Evolutionary conservation across 2,329 filamentous ascomycete species (phyloP), one percentile per base, ranked within the genome.

Genomic region (Cucurbitaria berberidis): DNA sequence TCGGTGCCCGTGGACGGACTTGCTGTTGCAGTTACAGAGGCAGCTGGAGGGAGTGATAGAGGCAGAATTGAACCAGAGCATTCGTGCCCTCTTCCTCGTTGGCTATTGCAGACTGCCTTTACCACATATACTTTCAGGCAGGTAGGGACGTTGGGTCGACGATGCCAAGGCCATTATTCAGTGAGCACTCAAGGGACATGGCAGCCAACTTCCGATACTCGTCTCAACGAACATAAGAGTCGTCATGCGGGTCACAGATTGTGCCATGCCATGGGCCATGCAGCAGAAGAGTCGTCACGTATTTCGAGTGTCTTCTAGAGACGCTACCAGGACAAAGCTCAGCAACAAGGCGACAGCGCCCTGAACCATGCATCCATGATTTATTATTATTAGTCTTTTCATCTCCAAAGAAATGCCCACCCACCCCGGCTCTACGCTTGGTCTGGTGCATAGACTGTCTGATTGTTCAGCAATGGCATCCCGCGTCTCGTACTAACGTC

Each of bases 391-490:
- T n/a, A n/a, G n/a, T n/a, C n/a, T n/a, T n/a, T n/a, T n/a, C n/a
- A n/a, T n/a, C n/a, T 26, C 24, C 24, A 26, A 5, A 26, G 24
- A 26, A 26, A 26, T 26, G 24, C 24, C 9, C n/a, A n/a, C n/a
- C n/a, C n/a, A n/a, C n/a, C n/a, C n/a, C n/a, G n/a, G n/a, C n/a
- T n/a, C n/a, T n/a, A n/a, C n/a, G n/a, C n/a, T n/a, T n/a, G n/a
- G n/a, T n/a, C n/a, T n/a, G n/a, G n/a, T n/a, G n/a, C n/a, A n/a
- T n/a, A n/a, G n/a, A n/a, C n/a, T n/a, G n/a, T n/a, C n/a, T 40
- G 55, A 54, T 61, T 61, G 57, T 53, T 61, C 58, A 61, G 58
- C 60, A 57, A 42, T 26, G 27, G 34, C 29, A 53, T 57, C 53
- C 53, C 51, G 51, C 58, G 59, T 42, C 10, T n/a, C n/a, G n/a